Evolutionary conservation across 2,329 filamentous ascomycete species (phyloP), one percentile per base, ranked within the genome.

Genomic region (Ceratocystis cubensis): DNA sequence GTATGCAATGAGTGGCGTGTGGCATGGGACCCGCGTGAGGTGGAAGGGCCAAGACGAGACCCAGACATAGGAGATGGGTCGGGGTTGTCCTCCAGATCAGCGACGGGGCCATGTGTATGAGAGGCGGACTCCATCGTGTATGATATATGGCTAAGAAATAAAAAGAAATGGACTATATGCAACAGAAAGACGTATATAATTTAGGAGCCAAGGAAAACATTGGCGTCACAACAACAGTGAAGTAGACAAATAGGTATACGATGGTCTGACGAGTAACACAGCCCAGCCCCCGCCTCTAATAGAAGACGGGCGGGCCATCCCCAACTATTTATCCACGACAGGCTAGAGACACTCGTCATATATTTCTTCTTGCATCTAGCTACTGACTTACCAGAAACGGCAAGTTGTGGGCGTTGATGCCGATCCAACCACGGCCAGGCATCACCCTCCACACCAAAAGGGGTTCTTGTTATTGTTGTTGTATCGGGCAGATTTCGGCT

Each of bases 1-100:
- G 28, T 71, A 68, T 61, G 61, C 6, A 44, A 56, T 8, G 28
- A 71, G 68, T 48, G 61, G 25, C 48, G 62, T 2, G 66, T 64
- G 41, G 64, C 48, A 33, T 64, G 64, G 15, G 72, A 73, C 44
- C 69, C 67, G 20, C 70, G 73, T 30, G 69, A 66, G 6, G 69
- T 69, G 46, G 65, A 67, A 63, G 53, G 61, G 30, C 50, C 64
- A 17, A 64, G 68, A 5, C 48, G 66, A 13, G 63, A 65, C 4
- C 59, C 63, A 22, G 48, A 53, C 53, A 33, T 57, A 17, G 53
- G 53, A 15, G 53, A 33, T 10, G 28, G 25, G 53, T 57, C 53
- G 13, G 53, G 25, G 2, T 7, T 33, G 13, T 57, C 28, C 2
- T 17, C 53, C 15, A 17, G 59, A 59, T 62, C 64, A 17, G 37